A percentile compares a stretch with the other conserved stretches of the same genome.
These are phyloP conservation scores for Erigeron canadensis DNA, from an alignment of 129 eudicot genomes.

Conservation along the genomic window DNA sequence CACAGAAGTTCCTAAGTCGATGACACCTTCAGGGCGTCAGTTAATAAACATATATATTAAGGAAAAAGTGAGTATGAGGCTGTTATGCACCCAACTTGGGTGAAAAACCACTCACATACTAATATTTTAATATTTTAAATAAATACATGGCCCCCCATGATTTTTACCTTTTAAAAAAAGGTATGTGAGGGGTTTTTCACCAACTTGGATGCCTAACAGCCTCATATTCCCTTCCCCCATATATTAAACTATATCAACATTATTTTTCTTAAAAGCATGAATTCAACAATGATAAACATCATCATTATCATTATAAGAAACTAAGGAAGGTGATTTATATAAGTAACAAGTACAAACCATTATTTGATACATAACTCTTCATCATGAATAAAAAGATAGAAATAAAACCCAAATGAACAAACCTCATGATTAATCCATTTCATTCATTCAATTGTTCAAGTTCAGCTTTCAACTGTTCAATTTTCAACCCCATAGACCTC, in stretches of 20 bases:
- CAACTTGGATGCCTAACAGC: too few relatives aligned
- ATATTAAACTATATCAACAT: neutral
- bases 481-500: conserved; percentile 96
- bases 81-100: too few relatives aligned
- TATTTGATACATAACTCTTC: neutral
- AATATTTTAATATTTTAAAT: too few relatives aligned
- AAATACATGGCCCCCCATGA: too few relatives aligned
- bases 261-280: neutral
- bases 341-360: neutral
- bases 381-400: conserved; percentile 5
- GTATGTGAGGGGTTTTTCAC: too few relatives aligned
- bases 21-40: too few relatives aligned
- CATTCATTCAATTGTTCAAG: conserved; percentile 80
- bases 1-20: too few relatives aligned
- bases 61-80: too few relatives aligned
- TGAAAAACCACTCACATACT: too few relatives aligned
- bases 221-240: too few relatives aligned
- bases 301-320: neutral
- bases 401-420: conserved; percentile 19
- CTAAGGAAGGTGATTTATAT: neutral
- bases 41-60: neutral
- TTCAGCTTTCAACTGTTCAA: conserved; percentile 97
- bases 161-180: too few relatives aligned
- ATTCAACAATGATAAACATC: neutral
- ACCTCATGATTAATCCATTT: conserved; percentile 25